phyloP scores from a whole-genome alignment of 305 asterid genomes.

The Solanum chacoense region DNA sequence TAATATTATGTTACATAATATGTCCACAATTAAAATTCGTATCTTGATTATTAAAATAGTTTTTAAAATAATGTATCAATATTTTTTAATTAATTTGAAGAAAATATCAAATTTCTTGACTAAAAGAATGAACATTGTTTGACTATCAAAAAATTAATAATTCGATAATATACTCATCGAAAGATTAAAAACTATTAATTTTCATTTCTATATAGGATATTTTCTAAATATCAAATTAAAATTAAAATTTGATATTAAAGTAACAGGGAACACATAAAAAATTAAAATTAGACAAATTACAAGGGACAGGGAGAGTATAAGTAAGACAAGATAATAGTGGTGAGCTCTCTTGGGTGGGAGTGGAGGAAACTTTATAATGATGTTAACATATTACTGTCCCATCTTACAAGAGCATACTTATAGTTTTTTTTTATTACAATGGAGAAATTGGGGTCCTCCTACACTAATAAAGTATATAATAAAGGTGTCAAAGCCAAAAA shows the following conservation, averaged over 20 bases:
- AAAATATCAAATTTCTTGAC: no score
- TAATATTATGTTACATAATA: no score
- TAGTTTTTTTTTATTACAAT: no score
- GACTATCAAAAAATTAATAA: no score
- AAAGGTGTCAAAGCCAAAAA: neutral
- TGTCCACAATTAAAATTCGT: neutral
- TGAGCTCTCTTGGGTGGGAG: neutral
- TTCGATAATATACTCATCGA: no score
- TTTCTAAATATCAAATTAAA: neutral
- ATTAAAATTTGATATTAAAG: no score
- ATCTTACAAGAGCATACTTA: neutral
- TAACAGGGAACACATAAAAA: no score
- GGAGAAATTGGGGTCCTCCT: neutral
- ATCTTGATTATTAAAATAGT: neutral
- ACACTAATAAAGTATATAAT: neutral
- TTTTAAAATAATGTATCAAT: neutral
- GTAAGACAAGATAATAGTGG: neutral
- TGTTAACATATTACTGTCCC: neutral
- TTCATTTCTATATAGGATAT: no score
- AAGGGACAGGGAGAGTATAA: neutral
- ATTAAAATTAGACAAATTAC: neutral
- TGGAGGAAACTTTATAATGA: neutral
- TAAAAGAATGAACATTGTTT: no score
- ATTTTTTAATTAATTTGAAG: no score
- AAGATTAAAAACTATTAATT: no score